Evolutionary conservation across 441 rosid genomes (phyloP).

Genomic region (Pelargonium myrrhifolium): DNA sequence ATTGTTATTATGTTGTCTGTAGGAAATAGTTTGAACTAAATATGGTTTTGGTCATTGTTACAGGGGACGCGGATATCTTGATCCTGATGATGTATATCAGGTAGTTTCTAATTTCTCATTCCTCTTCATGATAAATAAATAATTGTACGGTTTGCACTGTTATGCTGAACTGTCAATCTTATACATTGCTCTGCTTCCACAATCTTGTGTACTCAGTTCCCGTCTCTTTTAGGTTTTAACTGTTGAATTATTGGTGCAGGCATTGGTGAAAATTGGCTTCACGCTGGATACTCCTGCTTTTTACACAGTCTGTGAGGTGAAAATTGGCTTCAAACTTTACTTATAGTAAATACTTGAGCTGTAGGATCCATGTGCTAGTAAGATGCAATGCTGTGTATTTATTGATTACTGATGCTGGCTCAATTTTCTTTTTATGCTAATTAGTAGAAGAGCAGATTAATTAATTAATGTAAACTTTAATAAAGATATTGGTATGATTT

Average conservation of each 20-base stretch:
- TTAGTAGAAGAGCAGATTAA: neutral
- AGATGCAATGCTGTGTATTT: neutral
- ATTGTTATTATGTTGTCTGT: neutral
- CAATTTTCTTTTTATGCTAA: neutral
- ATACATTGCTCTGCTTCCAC: neutral
- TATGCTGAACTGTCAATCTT: neutral
- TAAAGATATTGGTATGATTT: neutral
- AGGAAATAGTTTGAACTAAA: neutral
- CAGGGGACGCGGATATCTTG: slow-evolving; percentile 53
- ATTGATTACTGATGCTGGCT: neutral
- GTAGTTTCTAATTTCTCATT: neutral
- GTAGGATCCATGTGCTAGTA: neutral
- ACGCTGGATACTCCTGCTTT: slow-evolving; percentile 56
- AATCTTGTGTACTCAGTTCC: neutral
- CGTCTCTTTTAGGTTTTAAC: slow-evolving; percentile 5
- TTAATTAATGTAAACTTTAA: neutral
- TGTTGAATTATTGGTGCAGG: slow-evolving; percentile 31
- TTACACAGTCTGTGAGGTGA: slow-evolving; percentile 61
- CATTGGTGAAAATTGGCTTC: slow-evolving; percentile 54
- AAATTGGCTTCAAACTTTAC: neutral
- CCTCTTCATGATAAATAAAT: neutral
- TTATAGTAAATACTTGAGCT: neutral
- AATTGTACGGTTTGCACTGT: slow-evolving; percentile 12
- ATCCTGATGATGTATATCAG: slow-evolving; percentile 35
- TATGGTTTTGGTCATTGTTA: slow-evolving; percentile 11